Evolutionary conservation across 192 early-diverging fungal genomes (phyloP).

Genomic region (Gryganskiella cystojenkinii): DNA sequence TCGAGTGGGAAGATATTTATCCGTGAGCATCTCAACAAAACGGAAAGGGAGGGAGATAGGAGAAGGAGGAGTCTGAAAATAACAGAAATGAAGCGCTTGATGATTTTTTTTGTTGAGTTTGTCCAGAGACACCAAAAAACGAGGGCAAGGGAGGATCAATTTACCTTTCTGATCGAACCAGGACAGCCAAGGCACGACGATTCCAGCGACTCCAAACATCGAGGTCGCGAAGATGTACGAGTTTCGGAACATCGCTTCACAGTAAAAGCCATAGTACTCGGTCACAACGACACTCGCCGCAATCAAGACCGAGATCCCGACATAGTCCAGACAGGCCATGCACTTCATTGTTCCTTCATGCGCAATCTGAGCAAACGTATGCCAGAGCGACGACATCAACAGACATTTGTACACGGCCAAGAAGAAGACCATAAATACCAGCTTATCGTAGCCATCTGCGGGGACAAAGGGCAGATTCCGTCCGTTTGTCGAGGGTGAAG

Average conservation of each 20-base stretch:
- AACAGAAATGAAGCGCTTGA: background rate
- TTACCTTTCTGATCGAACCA: constrained; percentile 62
- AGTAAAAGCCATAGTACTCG: constrained; percentile 71
- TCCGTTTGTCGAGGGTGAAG: constrained; percentile 7
- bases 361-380: constrained; percentile 69
- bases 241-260: constrained; percentile 44
- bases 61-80: background rate
- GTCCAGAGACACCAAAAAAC: background rate
- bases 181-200: constrained; percentile 60
- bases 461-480: constrained; percentile 47
- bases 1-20: background rate
- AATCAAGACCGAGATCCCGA: constrained; percentile 72
- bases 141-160: too few species aligned
- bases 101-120: too few species aligned
- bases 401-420: constrained; percentile 68
- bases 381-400: constrained; percentile 69
- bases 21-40: background rate
- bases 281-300: constrained; percentile 67
- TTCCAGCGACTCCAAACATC: constrained; percentile 59
- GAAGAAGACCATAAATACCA: constrained; percentile 66
- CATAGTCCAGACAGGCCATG: constrained; percentile 70
- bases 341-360: constrained; percentile 61
- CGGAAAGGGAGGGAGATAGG: constrained; percentile 9
- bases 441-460: constrained; percentile 55
- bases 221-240: constrained; percentile 64